Base-by-base conservation (phyloP, 2,329 filamentous ascomycete genomes). In the Phialemoniopsis sp. region DNA sequence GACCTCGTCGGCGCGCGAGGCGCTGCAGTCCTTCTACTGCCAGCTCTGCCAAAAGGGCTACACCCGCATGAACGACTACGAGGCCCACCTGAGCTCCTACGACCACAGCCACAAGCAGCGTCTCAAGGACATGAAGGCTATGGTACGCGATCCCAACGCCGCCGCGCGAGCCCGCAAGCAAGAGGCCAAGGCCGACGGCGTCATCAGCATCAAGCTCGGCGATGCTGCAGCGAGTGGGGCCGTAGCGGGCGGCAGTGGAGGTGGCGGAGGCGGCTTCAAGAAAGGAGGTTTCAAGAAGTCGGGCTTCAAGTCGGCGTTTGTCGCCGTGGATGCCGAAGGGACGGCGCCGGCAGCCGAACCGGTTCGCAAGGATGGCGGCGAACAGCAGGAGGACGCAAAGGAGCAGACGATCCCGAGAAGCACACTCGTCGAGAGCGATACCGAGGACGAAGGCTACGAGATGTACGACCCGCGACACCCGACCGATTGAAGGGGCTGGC, bases 91-190 rank as follows among this genome's bases (percentile, higher is more conserved):
- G 41, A 82, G 82, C 47, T 93, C 87, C 54, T 97, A 97, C 63
- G 93, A 97, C 58, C 93, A 98, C 65, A 87, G 87, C 52, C 93
- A 98, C 64, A 90, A 89, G 60, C 89, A 94, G 67, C 85, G 87
- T 36, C 77, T 90, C 42, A 87, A 88, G 63, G 87, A 93, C 54
- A 89, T 91, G 86, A 89, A 89, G 64, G 82, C 86, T 54, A 84
- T 90, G 71, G 82, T 85, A 26, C 80, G 83, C 49, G 83, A 89
- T 48, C 81, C 85, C 2, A 75, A 73, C 39, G 81, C 80, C 17
- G 75, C 72, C 13, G 76, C 73, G 16, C 78, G 80, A 49, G 80
- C 84, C 3, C 71, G 82, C n/a, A 80, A 79, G 52, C 78, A 80
- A 28, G 82, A 88, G 56, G 81, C 81, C 38, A 85, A 84, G 57